These are phyloP conservation scores for Umbelopsis ramanniana DNA, from an alignment of 192 early-diverging fungal genomes.

Conservation along the genomic window DNA sequence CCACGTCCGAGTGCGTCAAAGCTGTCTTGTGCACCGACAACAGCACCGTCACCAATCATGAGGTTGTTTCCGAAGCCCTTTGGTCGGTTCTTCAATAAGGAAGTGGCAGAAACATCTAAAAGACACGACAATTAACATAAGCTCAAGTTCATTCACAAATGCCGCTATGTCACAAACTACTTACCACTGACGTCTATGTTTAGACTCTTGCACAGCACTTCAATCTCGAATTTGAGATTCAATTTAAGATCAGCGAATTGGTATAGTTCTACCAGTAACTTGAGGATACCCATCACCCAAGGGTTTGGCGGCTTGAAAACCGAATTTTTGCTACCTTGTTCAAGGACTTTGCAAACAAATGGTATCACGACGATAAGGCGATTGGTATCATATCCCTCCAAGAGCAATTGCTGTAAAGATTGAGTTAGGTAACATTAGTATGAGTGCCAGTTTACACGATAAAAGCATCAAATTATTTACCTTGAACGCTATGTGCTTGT, in stretches of 20 bases:
- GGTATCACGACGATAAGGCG: slow-evolving; percentile 96
- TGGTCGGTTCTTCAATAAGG: slow-evolving; percentile 66
- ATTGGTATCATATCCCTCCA: slow-evolving; percentile 89
- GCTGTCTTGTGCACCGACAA: slow-evolving; percentile 15
- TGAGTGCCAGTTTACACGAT: background rate
- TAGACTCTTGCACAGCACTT: slow-evolving; percentile 94
- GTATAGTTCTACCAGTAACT: slow-evolving; percentile 91
- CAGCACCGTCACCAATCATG: background rate
- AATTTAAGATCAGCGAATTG: slow-evolving; percentile 92
- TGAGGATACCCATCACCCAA: slow-evolving; percentile 96
- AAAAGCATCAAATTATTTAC: slow-evolving; percentile 36
- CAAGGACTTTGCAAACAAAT: slow-evolving; percentile 97
- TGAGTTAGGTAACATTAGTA: slow-evolving; percentile 8
- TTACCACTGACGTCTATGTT: slow-evolving; percentile 76
- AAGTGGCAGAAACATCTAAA: slow-evolving; percentile 65
- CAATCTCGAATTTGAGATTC: slow-evolving; percentile 97
- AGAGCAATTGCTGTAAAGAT: slow-evolving; percentile 71
- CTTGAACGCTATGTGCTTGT: slow-evolving; percentile 96
- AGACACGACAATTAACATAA: background rate
- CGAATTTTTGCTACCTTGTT: slow-evolving; percentile 81
- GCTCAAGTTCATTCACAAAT: background rate
- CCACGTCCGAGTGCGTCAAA: slow-evolving; percentile 1
- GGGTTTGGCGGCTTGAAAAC: slow-evolving; percentile 97
- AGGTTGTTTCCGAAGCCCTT: slow-evolving; percentile 35
- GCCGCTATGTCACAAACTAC: background rate